Conservation (phyloP, 352 stramenopile genomes). For the Phytophthora kernoviae region DNA sequence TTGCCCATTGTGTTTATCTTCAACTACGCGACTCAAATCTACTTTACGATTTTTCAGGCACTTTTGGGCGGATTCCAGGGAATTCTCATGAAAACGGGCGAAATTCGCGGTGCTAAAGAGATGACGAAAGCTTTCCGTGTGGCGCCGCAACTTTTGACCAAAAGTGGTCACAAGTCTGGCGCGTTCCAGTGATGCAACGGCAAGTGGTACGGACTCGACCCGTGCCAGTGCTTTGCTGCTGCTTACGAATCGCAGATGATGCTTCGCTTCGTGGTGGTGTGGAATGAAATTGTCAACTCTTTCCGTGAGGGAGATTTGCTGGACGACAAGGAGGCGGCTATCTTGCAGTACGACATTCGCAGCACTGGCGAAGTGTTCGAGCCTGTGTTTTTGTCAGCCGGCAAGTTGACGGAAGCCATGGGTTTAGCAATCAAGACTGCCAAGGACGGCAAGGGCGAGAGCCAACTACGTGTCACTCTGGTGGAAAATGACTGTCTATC, state of each 20-base stretch:
- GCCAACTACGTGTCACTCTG: slow-evolving; percentile 73
- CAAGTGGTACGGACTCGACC: slow-evolving; percentile 46
- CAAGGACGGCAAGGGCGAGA: slow-evolving; percentile 84
- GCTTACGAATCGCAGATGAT: slow-evolving; percentile 85
- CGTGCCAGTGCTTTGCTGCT: slow-evolving; percentile 52
- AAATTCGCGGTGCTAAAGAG: slow-evolving; percentile 70
- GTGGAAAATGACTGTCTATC: slow-evolving; percentile 85
- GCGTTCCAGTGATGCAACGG: slow-evolving; percentile 54
- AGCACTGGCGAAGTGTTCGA: slow-evolving; percentile 88
- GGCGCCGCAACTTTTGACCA: slow-evolving; percentile 75
- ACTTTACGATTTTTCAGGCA: slow-evolving; percentile 80
- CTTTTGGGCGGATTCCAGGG: slow-evolving; percentile 67
- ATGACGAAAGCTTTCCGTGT: slow-evolving; percentile 82
- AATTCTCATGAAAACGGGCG: slow-evolving; percentile 76
- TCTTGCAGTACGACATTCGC: slow-evolving; percentile 85
- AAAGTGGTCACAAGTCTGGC: slow-evolving; percentile 74
- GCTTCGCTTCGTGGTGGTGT: slow-evolving; percentile 81
- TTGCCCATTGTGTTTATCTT: slow-evolving; percentile 74
- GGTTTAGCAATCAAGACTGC: slow-evolving; percentile 65
- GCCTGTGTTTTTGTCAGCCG: slow-evolving; percentile 84
- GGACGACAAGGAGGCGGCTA: slow-evolving; percentile 79
- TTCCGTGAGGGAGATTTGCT: slow-evolving; percentile 77
- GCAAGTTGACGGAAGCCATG: slow-evolving; percentile 83
- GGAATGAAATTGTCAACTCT: slow-evolving; percentile 86
- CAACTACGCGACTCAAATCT: slow-evolving; percentile 84